These are phyloP conservation scores for Collybia sp. DNA, from an alignment of 768 basidiomycete species.

Conservation along the genomic window DNA sequence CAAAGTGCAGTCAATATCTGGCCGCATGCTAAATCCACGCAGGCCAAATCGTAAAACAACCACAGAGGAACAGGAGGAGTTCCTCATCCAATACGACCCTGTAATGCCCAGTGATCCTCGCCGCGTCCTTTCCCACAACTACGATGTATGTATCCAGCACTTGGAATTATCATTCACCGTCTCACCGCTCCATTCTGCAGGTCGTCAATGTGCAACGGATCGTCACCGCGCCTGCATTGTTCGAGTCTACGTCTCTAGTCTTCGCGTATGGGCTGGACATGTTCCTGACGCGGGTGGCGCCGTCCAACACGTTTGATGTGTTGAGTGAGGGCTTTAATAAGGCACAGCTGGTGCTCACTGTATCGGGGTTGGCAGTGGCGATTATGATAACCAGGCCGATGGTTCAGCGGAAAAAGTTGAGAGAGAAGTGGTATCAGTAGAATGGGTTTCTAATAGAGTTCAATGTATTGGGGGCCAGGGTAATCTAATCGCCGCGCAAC, in stretches of 20 bases:
- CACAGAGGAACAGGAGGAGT: conserved; percentile 77
- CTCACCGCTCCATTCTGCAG: conserved; percentile 29
- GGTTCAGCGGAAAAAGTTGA: conserved; percentile 61
- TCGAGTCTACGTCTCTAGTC: conserved; percentile 90
- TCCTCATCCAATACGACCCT: conserved; percentile 81
- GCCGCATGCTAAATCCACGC: conserved; percentile 76
- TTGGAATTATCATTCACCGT: neutral
- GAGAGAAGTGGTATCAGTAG: conserved; percentile 69
- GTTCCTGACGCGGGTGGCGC: conserved; percentile 80
- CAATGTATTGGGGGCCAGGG: neutral
- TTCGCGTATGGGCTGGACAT: conserved; percentile 87
- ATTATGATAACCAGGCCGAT: conserved; percentile 82
- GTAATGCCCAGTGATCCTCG: conserved; percentile 67
- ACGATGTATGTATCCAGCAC: conserved; percentile 25
- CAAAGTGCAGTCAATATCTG: conserved; percentile 72
- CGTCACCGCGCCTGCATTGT: conserved; percentile 73
- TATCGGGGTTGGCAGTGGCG: conserved; percentile 65
- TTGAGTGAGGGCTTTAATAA: conserved; percentile 93
- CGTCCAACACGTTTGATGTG: conserved; percentile 90
- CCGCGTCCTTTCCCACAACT: conserved; percentile 44
- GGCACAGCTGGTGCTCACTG: conserved; percentile 80
- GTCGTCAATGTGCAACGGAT: conserved; percentile 67
- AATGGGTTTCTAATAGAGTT: neutral
- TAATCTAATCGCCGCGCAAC: too few relatives aligned
- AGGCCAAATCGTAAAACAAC: conserved; percentile 75